Conservation (phyloP, 805 yeast species). For the Candida corydali region DNA sequence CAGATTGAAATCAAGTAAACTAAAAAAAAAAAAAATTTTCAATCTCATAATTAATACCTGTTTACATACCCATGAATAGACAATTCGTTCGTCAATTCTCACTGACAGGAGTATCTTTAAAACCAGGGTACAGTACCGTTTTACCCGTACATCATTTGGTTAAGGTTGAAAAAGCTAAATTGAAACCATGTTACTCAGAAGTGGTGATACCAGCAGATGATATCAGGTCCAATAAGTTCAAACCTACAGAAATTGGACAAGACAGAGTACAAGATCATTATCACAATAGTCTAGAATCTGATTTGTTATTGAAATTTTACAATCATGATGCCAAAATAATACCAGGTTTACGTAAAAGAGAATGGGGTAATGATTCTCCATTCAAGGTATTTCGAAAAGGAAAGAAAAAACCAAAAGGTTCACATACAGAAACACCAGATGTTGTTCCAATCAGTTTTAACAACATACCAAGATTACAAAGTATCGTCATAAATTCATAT, state of each 20-base stretch:
- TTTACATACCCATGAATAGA: conserved; percentile 12
- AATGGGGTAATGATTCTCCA: conserved; percentile 86
- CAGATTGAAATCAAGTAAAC: neutral
- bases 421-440: conserved; percentile 69
- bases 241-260: conserved; percentile 69
- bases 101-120: conserved; percentile 46
- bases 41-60: conserved; percentile 2
- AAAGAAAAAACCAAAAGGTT: conserved; percentile 69
- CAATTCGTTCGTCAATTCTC: conserved; percentile 27
- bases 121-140: conserved; percentile 57
- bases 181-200: conserved; percentile 73
- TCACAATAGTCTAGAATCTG: conserved; percentile 67
- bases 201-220: conserved; percentile 66
- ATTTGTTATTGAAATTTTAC: conserved; percentile 73
- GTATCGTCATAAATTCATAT: conserved; percentile 72
- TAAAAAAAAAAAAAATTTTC: neutral
- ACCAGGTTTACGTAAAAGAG: conserved; percentile 68
- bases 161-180: conserved; percentile 63
- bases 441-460: conserved; percentile 60
- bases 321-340: conserved; percentile 54
- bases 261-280: conserved; percentile 81
- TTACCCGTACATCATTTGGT: conserved; percentile 92
- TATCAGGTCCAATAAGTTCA: conserved; percentile 72
- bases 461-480: conserved; percentile 68
- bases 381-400: conserved; percentile 79